Evolutionary conservation across 192 early-diverging fungal genomes (phyloP), one percentile per base, ranked within the genome.

Genomic region (Podila minutissima): DNA sequence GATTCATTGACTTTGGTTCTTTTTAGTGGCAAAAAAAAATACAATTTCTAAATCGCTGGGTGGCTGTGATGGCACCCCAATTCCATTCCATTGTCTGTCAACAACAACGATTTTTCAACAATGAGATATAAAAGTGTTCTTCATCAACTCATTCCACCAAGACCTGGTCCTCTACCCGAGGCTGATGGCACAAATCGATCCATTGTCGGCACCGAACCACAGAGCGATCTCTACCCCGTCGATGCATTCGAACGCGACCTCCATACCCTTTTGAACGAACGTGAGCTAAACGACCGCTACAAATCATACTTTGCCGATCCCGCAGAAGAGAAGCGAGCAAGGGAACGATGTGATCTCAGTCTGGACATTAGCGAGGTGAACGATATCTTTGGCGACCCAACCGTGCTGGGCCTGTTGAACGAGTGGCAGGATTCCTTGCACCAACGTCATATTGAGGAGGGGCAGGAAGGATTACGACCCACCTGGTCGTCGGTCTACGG

Each of bases 401-500:
- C 77, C 0, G 62, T 81, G 29, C 26, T 38, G n/a, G 71, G 71
- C 26, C 62, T 81, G 3, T 26, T 81, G 17, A 49, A 65, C n/a
- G 77, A 72, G n/a, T 81, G 77, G 77, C 31, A 73, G 15, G 29
- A 65, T 31, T 5, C 29, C n/a, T 46, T 66, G 38, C 57, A 67
- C 12, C 5, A 37, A 9, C 13, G 29, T 10, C 35, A 26, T 32
- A 51, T 53, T 8, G 38, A 68, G 15, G 15, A 9, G 8, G 29
- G 29, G 35, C 64, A 67, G 31, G 8, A 55, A 31, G 5, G 26
- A 28, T 22, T 81, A 51, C 77, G 77, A 9, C 77, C 77, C 11
- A 73, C 71, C 1, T 81, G 77, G 77, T 46, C 66, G 2, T 73
- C 77, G 7, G 46, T 69, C 15, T 81, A 60, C 38, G 77, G 77